These are phyloP conservation scores for Eucalyptus cladocalyx DNA, from an alignment of 345 rosid genomes.

Conservation along the genomic window DNA sequence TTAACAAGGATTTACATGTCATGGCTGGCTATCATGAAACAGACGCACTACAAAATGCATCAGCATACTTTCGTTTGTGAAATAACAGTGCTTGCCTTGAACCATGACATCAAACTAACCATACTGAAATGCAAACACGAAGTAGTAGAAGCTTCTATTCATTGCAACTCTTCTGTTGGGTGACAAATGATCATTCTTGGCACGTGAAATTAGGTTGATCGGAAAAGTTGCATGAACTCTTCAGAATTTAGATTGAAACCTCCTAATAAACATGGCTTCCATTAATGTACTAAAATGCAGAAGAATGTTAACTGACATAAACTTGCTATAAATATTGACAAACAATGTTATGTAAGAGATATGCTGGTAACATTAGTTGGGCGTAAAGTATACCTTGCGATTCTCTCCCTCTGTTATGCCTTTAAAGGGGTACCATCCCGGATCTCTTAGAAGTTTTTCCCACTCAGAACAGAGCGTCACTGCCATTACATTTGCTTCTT, in stretches of 20 bases:
- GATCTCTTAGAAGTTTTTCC: conserved; percentile 28
- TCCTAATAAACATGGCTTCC: not conserved
- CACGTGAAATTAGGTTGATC: not conserved
- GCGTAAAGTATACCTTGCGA: not conserved
- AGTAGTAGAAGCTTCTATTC: not conserved
- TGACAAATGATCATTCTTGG: not conserved
- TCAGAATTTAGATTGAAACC: not conserved
- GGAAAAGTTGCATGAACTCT: not conserved
- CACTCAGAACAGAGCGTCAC: conserved; percentile 29
- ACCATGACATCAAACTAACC: not conserved
- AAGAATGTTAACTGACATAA: not conserved
- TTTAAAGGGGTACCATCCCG: conserved; percentile 43
- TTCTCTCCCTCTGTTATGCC: conserved; percentile 11
- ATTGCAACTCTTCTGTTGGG: not conserved
- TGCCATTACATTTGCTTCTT: conserved; percentile 23
- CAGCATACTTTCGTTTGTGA: not conserved
- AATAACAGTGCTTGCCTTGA: not conserved
- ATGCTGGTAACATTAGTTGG: not conserved
- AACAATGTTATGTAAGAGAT: not conserved
- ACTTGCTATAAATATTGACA: not conserved
- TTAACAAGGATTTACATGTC: not conserved
- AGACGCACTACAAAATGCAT: not conserved
- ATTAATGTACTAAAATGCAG: not conserved
- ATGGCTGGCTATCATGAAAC: not conserved
- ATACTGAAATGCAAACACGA: not conserved